Evolutionary conservation across 129 eudicot genomes (phyloP).

Genomic region (Pseudognaphalium luteoalbum): DNA sequence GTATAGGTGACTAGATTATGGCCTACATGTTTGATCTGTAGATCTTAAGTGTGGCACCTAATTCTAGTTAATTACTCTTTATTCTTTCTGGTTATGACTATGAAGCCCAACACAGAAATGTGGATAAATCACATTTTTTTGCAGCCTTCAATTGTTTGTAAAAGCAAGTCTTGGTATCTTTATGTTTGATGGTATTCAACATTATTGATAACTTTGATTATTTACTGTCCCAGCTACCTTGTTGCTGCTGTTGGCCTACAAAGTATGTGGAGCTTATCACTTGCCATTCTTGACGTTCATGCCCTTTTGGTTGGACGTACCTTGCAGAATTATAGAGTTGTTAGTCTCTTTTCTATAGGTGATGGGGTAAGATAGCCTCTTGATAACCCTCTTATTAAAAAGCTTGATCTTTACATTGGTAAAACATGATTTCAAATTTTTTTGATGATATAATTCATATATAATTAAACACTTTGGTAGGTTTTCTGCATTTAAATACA

Average conservation of each 20-base stretch:
- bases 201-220: conserved; percentile 16
- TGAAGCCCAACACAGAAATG: neutral
- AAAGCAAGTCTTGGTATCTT: neutral
- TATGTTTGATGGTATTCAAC: conserved; percentile 2
- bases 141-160: conserved; percentile 4
- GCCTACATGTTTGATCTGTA: neutral
- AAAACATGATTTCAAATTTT: neutral
- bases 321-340: conserved; percentile 64
- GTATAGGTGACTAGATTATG: neutral
- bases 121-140: neutral
- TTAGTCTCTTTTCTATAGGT: conserved; percentile 70
- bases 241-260: conserved; percentile 87
- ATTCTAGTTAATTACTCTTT: neutral
- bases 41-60: neutral
- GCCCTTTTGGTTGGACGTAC: conserved; percentile 85
- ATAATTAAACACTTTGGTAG: neutral
- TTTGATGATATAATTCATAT: neutral
- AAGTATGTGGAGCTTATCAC: conserved; percentile 85
- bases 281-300: conserved; percentile 72
- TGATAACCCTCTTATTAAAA: neutral
- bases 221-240: conserved; percentile 65
- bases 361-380: conserved; percentile 70
- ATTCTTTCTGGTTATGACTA: neutral
- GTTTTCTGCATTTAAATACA: neutral
- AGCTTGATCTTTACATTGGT: conserved; percentile 20